These are phyloP conservation scores for Pythium dissotocum DNA, from an alignment of 352 stramenopile genomes.

Conservation along the genomic window DNA sequence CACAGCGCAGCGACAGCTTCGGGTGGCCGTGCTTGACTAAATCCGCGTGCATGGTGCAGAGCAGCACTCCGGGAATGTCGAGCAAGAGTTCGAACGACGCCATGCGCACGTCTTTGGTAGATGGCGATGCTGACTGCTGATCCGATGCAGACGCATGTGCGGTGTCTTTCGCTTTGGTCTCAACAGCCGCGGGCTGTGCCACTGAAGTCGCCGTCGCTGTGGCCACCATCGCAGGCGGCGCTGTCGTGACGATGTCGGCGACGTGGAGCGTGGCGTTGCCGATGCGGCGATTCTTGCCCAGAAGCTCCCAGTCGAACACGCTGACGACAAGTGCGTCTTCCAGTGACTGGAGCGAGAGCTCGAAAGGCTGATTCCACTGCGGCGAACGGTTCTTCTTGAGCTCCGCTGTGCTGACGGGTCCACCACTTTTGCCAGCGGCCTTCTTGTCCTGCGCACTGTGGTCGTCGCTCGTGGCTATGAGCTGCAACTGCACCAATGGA, in stretches of 20 bases:
- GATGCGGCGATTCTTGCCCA: constrained; percentile 53
- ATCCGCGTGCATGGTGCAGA: constrained; percentile 41
- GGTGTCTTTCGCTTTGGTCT: too few relatives aligned
- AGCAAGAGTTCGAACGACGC: constrained; percentile 67
- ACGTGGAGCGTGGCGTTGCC: constrained; percentile 45
- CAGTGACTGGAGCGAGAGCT: constrained; percentile 50
- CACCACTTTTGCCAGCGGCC: constrained; percentile 7
- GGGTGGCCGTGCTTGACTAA: constrained; percentile 50
- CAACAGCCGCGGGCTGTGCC: too few relatives aligned
- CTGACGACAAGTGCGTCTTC: constrained; percentile 47
- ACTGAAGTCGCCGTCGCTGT: not conserved
- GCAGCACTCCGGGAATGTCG: constrained; percentile 53
- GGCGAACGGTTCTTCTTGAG: constrained; percentile 64
- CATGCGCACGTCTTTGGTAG: constrained; percentile 34
- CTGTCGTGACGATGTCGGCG: constrained; percentile 49
- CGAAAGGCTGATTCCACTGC: constrained; percentile 62
- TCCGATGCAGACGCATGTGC: not conserved
- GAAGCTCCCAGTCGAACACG: constrained; percentile 57
- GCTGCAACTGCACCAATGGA: constrained; percentile 53
- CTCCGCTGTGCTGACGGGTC: constrained; percentile 52
- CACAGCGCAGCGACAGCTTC: constrained; percentile 55
- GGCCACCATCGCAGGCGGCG: constrained; percentile 15
- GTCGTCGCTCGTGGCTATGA: constrained; percentile 11
- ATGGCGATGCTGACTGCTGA: not conserved
- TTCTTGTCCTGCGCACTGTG: not conserved